Evolutionary conservation across 2,329 filamentous ascomycete genomes (phyloP).

Genomic region (Aspergillus intermedius): DNA sequence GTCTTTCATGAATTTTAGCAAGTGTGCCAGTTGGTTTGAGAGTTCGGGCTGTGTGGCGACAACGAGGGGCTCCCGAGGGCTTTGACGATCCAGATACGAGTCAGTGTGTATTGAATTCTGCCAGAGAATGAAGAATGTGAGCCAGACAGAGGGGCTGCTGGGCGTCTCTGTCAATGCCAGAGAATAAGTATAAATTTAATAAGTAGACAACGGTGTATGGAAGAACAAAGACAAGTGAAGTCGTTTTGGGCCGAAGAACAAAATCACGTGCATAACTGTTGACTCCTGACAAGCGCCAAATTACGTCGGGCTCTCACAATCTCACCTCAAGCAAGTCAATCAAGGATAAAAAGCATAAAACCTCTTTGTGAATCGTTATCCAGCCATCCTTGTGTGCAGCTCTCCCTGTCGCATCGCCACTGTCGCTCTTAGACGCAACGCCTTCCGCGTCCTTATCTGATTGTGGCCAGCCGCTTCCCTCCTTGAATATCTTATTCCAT

Average conservation of each 20-base stretch:
- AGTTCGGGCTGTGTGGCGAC: background rate
- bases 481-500: background rate
- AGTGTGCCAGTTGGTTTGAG: background rate
- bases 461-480: background rate
- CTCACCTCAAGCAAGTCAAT: background rate
- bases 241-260: background rate
- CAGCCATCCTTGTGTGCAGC: background rate
- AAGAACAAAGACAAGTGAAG: background rate
- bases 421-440: background rate
- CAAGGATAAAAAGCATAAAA: background rate
- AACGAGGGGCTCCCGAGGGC: background rate
- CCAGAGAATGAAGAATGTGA: background rate
- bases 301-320: background rate
- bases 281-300: background rate
- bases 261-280: background rate
- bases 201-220: too few relatives aligned
- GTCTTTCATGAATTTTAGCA: background rate
- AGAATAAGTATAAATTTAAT: background rate
- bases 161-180: background rate
- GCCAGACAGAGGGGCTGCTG: background rate
- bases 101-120: background rate
- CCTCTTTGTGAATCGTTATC: background rate
- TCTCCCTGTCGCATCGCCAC: background rate
- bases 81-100: background rate
- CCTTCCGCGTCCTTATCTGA: background rate